Conservation (phyloP, 73 alveolate species). For the Blepharisma stoltei region DNA sequence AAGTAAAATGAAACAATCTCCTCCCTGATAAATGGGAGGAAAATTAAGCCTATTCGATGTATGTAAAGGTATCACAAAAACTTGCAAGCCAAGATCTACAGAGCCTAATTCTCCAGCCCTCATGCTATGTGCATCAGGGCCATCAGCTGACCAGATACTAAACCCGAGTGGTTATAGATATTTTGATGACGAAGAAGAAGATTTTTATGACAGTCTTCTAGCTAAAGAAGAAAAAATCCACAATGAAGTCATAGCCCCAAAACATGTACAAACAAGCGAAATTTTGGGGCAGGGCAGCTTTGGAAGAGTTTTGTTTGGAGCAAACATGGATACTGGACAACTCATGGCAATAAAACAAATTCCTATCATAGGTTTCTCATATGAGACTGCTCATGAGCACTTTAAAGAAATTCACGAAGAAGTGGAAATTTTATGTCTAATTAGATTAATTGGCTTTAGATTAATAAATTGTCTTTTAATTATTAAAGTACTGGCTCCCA, state of each 20-base stretch:
- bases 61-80: neutral
- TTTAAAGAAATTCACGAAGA: conserved; percentile 67
- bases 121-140: neutral
- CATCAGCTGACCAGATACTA: neutral
- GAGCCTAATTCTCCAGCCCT: neutral
- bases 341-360: conserved; percentile 57
- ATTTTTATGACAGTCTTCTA: neutral
- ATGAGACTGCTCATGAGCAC: conserved; percentile 38
- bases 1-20: too few species aligned
- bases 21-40: conserved; percentile 20
- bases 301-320: conserved; percentile 68
- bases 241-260: conserved; percentile 9
- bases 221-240: neutral
- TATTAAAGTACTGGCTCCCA: too few species aligned
- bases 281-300: conserved; percentile 64
- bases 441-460: too few species aligned
- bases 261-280: conserved; percentile 27
- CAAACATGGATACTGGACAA: conserved; percentile 49
- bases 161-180: conserved; percentile 28
- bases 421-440: conserved; percentile 57
- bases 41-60: conserved; percentile 5
- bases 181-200: conserved; percentile 17
- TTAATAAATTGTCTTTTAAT: too few species aligned
- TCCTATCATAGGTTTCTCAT: conserved; percentile 36
- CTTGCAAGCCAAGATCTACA: neutral